Percentiles rank a stretch among this genome's conserved stretches.
Evolutionary conservation across 352 stramenopile genomes (phyloP).

Genomic region (Globisporangium rhizosaccharum): DNA sequence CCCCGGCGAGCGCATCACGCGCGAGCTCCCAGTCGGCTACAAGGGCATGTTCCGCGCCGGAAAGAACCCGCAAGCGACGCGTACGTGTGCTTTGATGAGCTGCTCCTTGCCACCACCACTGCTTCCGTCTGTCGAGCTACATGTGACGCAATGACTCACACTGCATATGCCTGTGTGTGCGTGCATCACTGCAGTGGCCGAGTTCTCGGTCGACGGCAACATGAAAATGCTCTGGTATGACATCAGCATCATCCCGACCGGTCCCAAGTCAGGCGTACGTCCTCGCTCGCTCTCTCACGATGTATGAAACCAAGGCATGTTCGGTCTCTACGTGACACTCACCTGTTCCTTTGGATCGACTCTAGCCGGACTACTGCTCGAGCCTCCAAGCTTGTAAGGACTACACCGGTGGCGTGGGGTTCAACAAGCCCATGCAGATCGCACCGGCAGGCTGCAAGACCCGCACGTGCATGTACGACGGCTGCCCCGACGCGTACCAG

Average conservation of each 20-base stretch:
- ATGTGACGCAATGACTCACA: too few species aligned
- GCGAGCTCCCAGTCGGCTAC: slow-evolving; percentile 5
- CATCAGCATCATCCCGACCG: slow-evolving; percentile 38
- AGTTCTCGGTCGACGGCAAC: slow-evolving; percentile 29
- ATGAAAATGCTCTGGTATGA: slow-evolving; percentile 30
- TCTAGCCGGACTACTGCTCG: slow-evolving; percentile 36
- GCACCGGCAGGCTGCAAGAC: slow-evolving; percentile 13
- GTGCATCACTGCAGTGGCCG: slow-evolving; percentile 22
- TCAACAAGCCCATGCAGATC: slow-evolving; percentile 67
- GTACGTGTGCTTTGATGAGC: slow-evolving; percentile 7
- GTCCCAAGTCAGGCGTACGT: slow-evolving; percentile 24
- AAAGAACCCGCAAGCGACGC: slow-evolving; percentile 8
- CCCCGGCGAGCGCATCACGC: slow-evolving; percentile 5
- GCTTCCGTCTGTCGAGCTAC: too few species aligned
- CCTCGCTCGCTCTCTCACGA: background rate
- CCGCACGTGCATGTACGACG: slow-evolving; percentile 31
- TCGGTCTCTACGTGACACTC: too few species aligned
- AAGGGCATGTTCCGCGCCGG: slow-evolving; percentile 15
- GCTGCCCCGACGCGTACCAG: slow-evolving; percentile 58
- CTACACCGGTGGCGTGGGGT: slow-evolving; percentile 45
- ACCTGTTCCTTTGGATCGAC: background rate
- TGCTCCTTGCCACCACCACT: background rate
- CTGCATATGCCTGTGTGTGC: too few species aligned
- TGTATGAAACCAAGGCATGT: too few species aligned
- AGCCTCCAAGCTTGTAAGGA: slow-evolving; percentile 48